These are phyloP conservation scores for Acrodontium crateriforme DNA, from an alignment of 2,329 filamentous ascomycete species.

Conservation along the genomic window DNA sequence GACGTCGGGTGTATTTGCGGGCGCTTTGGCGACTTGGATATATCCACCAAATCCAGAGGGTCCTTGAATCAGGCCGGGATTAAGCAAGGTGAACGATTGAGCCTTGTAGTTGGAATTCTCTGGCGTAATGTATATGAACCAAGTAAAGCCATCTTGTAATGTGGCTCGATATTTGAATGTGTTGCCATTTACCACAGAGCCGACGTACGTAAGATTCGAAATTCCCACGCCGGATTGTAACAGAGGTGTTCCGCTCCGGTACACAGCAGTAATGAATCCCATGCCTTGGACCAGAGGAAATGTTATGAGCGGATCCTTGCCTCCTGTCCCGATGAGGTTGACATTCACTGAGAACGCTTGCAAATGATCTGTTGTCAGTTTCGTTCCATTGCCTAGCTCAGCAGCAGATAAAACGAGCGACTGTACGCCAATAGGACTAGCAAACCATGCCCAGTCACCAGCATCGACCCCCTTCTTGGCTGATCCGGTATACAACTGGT, in stretches of 20 bases:
- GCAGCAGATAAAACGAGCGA: constrained; percentile 66
- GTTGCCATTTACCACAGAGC: constrained; percentile 42
- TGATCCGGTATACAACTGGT: constrained; percentile 38
- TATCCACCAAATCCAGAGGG: constrained; percentile 57
- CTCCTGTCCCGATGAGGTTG: constrained; percentile 42
- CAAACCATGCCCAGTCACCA: constrained; percentile 53
- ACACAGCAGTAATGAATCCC: constrained; percentile 70
- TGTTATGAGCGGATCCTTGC: constrained; percentile 46
- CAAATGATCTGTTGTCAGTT: constrained; percentile 39
- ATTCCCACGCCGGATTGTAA: constrained; percentile 67
- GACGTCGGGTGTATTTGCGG: constrained; percentile 30
- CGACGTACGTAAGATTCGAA: constrained; percentile 42
- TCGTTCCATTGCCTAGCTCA: constrained; percentile 52
- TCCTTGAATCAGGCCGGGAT: constrained; percentile 46
- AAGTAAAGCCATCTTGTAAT: constrained; percentile 56
- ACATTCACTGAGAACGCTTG: constrained; percentile 50
- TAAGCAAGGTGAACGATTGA: constrained; percentile 50
- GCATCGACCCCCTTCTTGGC: constrained; percentile 25
- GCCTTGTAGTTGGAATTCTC: constrained; percentile 40
- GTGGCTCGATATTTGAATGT: constrained; percentile 63
- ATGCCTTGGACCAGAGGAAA: constrained; percentile 85
- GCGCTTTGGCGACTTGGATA: constrained; percentile 73
- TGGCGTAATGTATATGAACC: constrained; percentile 66
- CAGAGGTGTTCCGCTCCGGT: constrained; percentile 51
- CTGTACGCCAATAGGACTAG: constrained; percentile 71